Base-by-base conservation (phyloP, 2,329 filamentous ascomycete species). In the Passalora sequoiae region DNA sequence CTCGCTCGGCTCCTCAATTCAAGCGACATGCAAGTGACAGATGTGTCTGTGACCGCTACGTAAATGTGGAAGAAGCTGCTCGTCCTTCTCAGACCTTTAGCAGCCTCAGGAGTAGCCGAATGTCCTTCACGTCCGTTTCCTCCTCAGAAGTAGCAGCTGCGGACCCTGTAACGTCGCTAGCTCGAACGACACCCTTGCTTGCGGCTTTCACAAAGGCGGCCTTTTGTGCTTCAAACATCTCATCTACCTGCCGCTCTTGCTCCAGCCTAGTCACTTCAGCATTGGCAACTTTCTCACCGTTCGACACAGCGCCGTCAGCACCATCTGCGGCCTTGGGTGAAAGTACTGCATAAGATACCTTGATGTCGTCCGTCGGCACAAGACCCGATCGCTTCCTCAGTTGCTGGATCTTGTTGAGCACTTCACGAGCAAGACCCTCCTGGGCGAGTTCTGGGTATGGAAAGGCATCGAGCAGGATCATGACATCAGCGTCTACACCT, bases 311-410 rank as follows among this genome's bases (percentile, higher is more conserved):
- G 17, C 49, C 50, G 38, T 55, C 53, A 1, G 40, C 45, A 10
- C 50, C 55, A 28, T 54, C 47, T 4, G 45, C 41, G 7, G 48
- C 35, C 3, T 32, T 22, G 12, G 58, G 56, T 6, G 79, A 76
- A 37, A 94, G 69, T 4, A 97, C 80, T 45, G 75, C 76, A 69
- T 95, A 97, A 66, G 94, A 86, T 86, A 98, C 95, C 69, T 84
- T 86, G 50, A 98, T 83, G 61, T 97, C 92, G 61, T 98, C 92
- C 0, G 91, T 97, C 1, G 89, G 81, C 51, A 89, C 80, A 40
- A 98, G 74, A 1, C 88, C 88, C 6, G 89, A 89, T 72, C 92
- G 92, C 78, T 98, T 98, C 54, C 92, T 82, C 50, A 97, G 74
- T 55, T 86, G 80, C 69, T 98, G 92, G 16, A 98, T 85, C 29